Conservation (phyloP, 2,329 filamentous ascomycete genomes). For the Plectosphaerella sp. region DNA sequence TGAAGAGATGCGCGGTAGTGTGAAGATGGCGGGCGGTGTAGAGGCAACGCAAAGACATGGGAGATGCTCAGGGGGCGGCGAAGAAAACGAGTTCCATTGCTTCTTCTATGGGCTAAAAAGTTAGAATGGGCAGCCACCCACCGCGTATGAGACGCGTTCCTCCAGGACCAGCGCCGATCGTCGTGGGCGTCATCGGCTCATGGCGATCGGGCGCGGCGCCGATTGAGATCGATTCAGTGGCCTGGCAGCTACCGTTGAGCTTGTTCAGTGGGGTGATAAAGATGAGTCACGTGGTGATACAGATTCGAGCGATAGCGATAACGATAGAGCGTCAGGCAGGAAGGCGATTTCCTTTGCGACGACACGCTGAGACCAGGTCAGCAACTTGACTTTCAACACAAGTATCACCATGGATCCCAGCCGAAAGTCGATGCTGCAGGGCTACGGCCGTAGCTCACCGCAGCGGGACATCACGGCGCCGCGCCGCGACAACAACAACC, state of each 20-base stretch:
- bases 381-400: neutral
- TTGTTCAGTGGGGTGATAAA: neutral
- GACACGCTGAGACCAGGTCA: neutral
- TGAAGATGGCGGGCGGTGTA: neutral
- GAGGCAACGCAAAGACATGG: neutral
- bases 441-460: neutral
- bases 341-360: neutral
- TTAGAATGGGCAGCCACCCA: too few relatives aligned
- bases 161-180: neutral
- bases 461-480: conserved; percentile 49
- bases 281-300: neutral
- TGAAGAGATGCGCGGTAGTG: neutral
- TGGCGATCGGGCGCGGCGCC: neutral
- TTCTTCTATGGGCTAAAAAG: neutral
- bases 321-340: neutral
- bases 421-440: conserved; percentile 13
- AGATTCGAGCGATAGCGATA: neutral
- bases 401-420: conserved; percentile 19
- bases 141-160: neutral
- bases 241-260: neutral
- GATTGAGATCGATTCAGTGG: neutral
- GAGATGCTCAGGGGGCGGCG: neutral
- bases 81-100: neutral
- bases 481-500: conserved; percentile 48
- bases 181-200: neutral